Evolutionary conservation across 306 rosid genomes (phyloP), one percentile per base, ranked within the genome.

Genomic region (Mucuna pruriens): DNA sequence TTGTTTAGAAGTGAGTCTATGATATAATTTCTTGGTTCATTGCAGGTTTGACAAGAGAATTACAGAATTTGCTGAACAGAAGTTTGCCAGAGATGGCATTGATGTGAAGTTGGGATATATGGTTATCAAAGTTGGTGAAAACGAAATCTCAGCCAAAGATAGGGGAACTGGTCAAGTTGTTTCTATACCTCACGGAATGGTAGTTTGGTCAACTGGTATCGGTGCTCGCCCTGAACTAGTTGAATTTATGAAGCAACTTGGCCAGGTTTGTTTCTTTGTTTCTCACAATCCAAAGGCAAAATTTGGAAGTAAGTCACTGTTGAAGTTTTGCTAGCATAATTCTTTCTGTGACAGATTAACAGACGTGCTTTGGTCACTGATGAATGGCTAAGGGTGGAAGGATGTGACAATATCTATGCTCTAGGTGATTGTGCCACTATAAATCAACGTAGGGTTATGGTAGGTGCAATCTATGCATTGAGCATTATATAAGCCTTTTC

Each of bases 371-470:
- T 95, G 39, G 92, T 92, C 12, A 95, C 99, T 48, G 99, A 95
- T 77, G 99, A 95, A 79, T 95, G 99, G 99, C 89, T 95, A 61
- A 93, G 99, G 83, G 92, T 95, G 49, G 99, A 95, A 83, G 99
- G 98, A 78, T 71, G 77, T 69, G 90, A 88, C 74, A 85, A 87
- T 63, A 72, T 95, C 79, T 95, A 93, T 83, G 97, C 99, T 39
- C 87, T 95, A 71, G 99, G 99, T 80, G 99, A 95, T 84, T 93
- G 99, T 60, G 99, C 99, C 33, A 93, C 99, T 33, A 67, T 91
- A 67, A 93, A 95, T 83, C 98, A 95, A 79, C 94, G 99, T 15
- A 91, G n/a, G 85, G 93, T 95, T 84, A 89, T 93, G 98, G 99
- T 93, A 86, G 1, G 81, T 44, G 16, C 66, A 74, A 44, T 61